Evolutionary conservation across 2,329 filamentous ascomycete genomes (phyloP).

Genomic region (Aspergillus texensis): DNA sequence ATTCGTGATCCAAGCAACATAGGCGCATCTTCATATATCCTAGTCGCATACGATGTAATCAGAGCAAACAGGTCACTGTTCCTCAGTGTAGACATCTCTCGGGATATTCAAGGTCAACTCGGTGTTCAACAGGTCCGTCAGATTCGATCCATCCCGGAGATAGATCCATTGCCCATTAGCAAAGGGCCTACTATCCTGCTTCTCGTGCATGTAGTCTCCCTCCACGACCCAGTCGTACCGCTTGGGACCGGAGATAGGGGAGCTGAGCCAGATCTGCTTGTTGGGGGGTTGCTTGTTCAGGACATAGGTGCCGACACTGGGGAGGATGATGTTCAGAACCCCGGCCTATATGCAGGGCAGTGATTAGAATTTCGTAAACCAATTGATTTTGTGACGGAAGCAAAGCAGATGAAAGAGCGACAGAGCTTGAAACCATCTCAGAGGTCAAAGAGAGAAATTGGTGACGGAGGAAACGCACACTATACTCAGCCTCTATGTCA

Average conservation of each 20-base stretch:
- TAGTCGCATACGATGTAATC: background rate
- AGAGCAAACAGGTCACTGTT: slow-evolving; percentile 22
- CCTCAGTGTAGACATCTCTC: slow-evolving; percentile 38
- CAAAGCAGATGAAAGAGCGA: background rate
- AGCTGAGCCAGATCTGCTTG: slow-evolving; percentile 96
- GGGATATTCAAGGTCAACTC: slow-evolving; percentile 73
- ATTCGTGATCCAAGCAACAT: background rate
- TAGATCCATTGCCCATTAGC: slow-evolving; percentile 80
- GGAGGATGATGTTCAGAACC: slow-evolving; percentile 75
- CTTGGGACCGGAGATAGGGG: slow-evolving; percentile 87
- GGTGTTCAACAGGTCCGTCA: slow-evolving; percentile 71
- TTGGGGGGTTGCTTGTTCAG: slow-evolving; percentile 99
- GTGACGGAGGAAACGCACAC: slow-evolving; percentile 58
- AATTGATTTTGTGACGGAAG: no score
- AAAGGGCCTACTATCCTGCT: slow-evolving; percentile 66
- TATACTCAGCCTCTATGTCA: slow-evolving; percentile 86
- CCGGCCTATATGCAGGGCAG: slow-evolving; percentile 66
- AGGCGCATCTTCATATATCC: background rate
- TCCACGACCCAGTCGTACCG: slow-evolving; percentile 84
- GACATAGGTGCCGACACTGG: slow-evolving; percentile 77
- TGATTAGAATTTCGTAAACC: background rate
- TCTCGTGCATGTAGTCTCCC: slow-evolving; percentile 72
- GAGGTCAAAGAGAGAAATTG: background rate
- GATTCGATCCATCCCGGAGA: slow-evolving; percentile 74
- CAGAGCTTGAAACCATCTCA: background rate